phyloP scores from a whole-genome alignment of 768 basidiomycete genomes.

The Suillus tomentosus region DNA sequence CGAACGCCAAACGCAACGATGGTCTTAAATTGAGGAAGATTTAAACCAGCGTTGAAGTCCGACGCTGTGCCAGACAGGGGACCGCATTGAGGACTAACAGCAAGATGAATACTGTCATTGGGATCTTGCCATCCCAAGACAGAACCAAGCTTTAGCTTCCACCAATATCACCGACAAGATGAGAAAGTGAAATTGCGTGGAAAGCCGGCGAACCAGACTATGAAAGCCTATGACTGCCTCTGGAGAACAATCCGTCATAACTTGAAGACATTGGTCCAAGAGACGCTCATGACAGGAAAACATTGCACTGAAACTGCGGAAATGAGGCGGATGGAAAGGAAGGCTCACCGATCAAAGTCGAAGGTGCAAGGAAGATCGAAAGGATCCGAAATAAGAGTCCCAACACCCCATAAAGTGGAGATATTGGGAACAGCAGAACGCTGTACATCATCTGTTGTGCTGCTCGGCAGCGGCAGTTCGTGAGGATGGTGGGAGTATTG shows the following conservation, averaged over 20 bases:
- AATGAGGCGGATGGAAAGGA: background rate
- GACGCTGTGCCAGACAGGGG: conserved; percentile 39
- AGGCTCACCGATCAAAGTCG: background rate
- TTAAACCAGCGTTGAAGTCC: conserved; percentile 52
- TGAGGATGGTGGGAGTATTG: background rate
- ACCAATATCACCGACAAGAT: background rate
- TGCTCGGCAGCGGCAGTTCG: background rate
- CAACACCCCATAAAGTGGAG: background rate
- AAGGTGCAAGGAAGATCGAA: background rate
- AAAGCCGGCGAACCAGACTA: background rate
- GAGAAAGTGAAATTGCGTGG: background rate
- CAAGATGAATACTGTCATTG: conserved; percentile 40
- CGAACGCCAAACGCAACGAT: conserved; percentile 56
- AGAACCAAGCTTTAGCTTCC: background rate
- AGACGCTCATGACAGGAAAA: background rate
- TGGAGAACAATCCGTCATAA: background rate
- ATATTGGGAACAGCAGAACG: background rate
- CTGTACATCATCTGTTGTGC: conserved; percentile 3
- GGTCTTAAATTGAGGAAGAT: conserved; percentile 39
- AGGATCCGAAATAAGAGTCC: background rate
- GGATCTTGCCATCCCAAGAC: conserved; percentile 16
- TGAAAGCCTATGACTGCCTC: background rate
- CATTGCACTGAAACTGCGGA: background rate
- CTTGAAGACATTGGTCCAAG: background rate
- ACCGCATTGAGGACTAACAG: conserved; percentile 48